These are phyloP conservation scores for Eucalyptus erythrocorys DNA, from an alignment of 345 rosid genomes.

Conservation along the genomic window DNA sequence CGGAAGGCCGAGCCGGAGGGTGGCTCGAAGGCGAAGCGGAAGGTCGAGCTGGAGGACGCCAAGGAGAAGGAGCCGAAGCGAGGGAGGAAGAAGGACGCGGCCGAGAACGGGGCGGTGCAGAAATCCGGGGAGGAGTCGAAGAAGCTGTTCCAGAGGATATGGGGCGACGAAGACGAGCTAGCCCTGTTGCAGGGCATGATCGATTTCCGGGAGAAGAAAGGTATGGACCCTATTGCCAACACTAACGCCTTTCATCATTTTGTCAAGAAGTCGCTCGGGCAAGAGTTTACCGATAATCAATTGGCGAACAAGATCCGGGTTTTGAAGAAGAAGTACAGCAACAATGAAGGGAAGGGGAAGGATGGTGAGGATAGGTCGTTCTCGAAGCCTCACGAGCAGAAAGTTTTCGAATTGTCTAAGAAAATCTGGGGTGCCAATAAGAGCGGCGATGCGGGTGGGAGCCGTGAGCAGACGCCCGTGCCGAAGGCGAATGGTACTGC, in stretches of 20 bases:
- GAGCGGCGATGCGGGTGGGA: background rate
- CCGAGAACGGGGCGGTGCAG: background rate
- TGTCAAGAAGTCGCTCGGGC: background rate
- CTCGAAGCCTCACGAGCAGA: background rate
- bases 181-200: slow-evolving; percentile 14
- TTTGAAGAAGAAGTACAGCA: background rate
- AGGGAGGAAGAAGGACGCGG: background rate
- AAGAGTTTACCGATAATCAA: background rate
- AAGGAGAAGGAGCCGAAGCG: background rate
- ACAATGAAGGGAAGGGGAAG: background rate
- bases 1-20: background rate
- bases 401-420: background rate
- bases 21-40: background rate
- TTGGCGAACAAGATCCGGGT: slow-evolving; percentile 3
- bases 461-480: background rate
- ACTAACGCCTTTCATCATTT: slow-evolving; percentile 1
- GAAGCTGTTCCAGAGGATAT: slow-evolving; percentile 1
- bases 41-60: background rate
- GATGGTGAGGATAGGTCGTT: background rate
- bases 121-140: background rate
- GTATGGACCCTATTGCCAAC: background rate
- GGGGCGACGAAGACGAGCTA: slow-evolving; percentile 19
- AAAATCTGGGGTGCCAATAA: background rate
- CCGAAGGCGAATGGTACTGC: background rate
- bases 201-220: background rate